Conservation (phyloP, 1,139 yeast genomes). For the Geotrichum bryndzae region DNA sequence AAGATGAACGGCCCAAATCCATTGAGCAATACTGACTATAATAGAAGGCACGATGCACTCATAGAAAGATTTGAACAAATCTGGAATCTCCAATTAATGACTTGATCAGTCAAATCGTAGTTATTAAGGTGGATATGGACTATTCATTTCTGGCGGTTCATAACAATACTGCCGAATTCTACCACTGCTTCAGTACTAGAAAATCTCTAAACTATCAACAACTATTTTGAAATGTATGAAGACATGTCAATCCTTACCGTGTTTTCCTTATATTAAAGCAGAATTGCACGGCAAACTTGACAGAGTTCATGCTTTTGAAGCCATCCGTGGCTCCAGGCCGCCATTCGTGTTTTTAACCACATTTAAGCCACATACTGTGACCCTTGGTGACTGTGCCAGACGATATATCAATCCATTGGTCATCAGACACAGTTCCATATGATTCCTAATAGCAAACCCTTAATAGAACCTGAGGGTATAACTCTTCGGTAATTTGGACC, state of each 20-base stretch:
- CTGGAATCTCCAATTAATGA: neutral
- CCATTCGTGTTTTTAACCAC: neutral
- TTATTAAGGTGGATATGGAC: neutral
- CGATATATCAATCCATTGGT: too few species aligned
- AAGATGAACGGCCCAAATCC: neutral
- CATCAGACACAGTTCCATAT: too few species aligned
- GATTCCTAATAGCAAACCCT: too few species aligned
- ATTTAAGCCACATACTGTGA: neutral
- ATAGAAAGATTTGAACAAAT: neutral
- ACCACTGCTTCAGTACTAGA: too few species aligned
- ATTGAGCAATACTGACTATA: neutral
- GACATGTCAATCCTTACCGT: neutral
- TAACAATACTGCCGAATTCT: too few species aligned
- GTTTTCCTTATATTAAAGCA: neutral
- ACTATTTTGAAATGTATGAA: neutral
- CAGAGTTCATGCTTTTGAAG: neutral
- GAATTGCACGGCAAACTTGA: neutral
- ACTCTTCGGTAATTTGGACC: too few species aligned
- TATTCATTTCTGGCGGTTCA: neutral
- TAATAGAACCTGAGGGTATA: too few species aligned
- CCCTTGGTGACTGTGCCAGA: neutral
- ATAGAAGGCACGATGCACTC: neutral
- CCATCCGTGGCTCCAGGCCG: neutral
- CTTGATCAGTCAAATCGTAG: neutral
- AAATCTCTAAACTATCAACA: too few species aligned